Evolutionary conservation across 768 basidiomycete genomes (phyloP).

Genomic region (Calocera viscosa): DNA sequence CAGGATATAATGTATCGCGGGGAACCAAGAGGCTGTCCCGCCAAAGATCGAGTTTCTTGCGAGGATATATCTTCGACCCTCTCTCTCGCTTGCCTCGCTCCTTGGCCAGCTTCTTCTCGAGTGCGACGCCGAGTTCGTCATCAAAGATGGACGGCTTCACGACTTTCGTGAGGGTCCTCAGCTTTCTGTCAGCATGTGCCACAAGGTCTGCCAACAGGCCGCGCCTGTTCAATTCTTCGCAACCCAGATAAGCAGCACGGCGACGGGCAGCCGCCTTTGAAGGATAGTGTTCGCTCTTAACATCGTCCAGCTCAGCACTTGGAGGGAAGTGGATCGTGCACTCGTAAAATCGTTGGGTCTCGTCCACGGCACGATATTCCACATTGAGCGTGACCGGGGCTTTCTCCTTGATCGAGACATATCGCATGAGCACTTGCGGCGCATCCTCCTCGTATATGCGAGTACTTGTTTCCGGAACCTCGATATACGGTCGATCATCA

Average conservation of each 20-base stretch:
- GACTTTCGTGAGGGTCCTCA: neutral
- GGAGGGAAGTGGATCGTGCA: conserved; percentile 42
- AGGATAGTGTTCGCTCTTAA: conserved; percentile 36
- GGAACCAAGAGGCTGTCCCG: conserved; percentile 27
- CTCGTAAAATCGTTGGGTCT: conserved; percentile 9
- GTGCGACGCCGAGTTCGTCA: neutral
- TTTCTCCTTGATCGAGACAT: conserved; percentile 25
- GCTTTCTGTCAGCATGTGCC: neutral
- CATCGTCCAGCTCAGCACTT: conserved; percentile 31
- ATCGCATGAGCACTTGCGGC: conserved; percentile 42
- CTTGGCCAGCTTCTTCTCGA: neutral
- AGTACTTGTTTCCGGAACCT: conserved; percentile 51
- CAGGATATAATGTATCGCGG: conserved; percentile 40
- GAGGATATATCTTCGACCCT: conserved; percentile 44
- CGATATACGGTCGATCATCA: conserved; percentile 31
- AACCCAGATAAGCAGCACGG: conserved; percentile 46
- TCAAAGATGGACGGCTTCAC: conserved; percentile 31
- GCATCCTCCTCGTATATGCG: conserved; percentile 50
- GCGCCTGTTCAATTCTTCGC: conserved; percentile 36
- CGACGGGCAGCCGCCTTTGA: conserved; percentile 46
- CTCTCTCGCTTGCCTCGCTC: conserved; percentile 19
- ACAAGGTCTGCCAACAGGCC: conserved; percentile 40
- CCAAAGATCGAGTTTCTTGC: conserved; percentile 61
- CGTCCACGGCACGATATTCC: neutral
- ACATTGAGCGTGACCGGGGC: neutral